phyloP scores from a whole-genome alignment of 106 monocot genomes.

The Apostasia shenzhenica region DNA sequence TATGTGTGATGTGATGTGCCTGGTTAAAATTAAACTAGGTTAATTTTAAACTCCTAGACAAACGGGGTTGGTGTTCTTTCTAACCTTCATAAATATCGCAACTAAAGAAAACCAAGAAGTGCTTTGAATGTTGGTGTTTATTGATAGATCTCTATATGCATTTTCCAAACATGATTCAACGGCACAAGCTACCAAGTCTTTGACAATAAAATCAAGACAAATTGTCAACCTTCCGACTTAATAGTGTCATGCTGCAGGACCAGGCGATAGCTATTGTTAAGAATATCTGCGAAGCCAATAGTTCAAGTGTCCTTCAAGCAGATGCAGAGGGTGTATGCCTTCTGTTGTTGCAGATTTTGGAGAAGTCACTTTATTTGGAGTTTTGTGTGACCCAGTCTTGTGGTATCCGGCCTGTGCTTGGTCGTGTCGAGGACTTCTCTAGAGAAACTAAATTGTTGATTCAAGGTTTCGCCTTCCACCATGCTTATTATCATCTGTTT shows the following conservation, averaged over 20 bases:
- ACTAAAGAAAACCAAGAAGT: too few species aligned
- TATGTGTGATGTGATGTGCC: too few species aligned
- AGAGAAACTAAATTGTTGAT: constrained; percentile 52
- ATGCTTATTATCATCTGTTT: not conserved
- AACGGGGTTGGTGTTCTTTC: too few species aligned
- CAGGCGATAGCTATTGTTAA: constrained; percentile 61
- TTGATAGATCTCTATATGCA: too few species aligned
- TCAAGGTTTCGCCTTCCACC: constrained; percentile 29
- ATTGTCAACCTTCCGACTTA: not conserved
- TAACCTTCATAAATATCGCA: too few species aligned
- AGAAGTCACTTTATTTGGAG: constrained; percentile 81
- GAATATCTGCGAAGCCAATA: constrained; percentile 44
- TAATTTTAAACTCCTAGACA: too few species aligned
- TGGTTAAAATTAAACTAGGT: too few species aligned
- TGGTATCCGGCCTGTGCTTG: constrained; percentile 74
- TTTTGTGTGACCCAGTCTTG: constrained; percentile 73
- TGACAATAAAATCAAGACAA: not conserved
- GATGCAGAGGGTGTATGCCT: constrained; percentile 43
- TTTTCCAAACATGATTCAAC: too few species aligned
- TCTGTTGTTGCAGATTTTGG: constrained; percentile 63
- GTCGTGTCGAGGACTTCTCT: constrained; percentile 75
- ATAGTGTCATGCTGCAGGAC: constrained; percentile 48
- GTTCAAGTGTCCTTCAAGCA: constrained; percentile 19
- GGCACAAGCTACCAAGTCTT: too few species aligned
- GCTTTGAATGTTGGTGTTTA: too few species aligned